A percentile compares a stretch with the other conserved stretches of the same genome.
phyloP scores from a whole-genome alignment of 2,329 filamentous ascomycete species.

The Calonectria ilicicola region DNA sequence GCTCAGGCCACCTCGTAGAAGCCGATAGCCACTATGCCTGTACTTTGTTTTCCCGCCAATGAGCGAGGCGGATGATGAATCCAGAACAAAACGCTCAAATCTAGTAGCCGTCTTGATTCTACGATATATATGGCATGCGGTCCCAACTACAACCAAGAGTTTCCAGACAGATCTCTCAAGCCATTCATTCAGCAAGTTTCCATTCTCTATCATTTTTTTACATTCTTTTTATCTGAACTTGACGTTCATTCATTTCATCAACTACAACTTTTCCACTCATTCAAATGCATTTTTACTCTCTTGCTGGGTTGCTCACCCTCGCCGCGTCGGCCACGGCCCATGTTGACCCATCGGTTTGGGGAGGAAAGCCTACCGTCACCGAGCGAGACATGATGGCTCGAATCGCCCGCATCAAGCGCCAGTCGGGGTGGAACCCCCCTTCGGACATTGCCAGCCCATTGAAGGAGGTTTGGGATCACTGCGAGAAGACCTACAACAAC shows the following conservation, averaged over 20 bases:
- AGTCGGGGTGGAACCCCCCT: constrained; percentile 45
- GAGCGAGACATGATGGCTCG: constrained; percentile 1
- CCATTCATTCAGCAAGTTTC: background rate
- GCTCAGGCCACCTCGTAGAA: background rate
- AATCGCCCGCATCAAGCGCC: constrained; percentile 44
- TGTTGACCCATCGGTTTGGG: constrained; percentile 44
- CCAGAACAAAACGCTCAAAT: background rate
- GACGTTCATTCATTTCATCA: constrained; percentile 4
- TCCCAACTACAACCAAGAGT: background rate
- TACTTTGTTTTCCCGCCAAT: background rate
- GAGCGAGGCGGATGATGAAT: background rate
- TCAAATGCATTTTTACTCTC: constrained; percentile 41
- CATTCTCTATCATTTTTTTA: background rate
- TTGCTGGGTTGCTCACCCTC: constrained; percentile 34
- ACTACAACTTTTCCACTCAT: background rate
- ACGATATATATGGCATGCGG: background rate
- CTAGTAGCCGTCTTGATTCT: background rate
- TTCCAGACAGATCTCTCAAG: background rate
- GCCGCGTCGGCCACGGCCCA: constrained; percentile 39
- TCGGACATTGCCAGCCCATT: constrained; percentile 37
- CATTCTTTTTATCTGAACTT: constrained; percentile 7
- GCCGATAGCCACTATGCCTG: background rate
- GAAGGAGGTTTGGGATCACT: constrained; percentile 47
- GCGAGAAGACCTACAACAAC: constrained; percentile 41
- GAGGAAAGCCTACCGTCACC: constrained; percentile 26